Evolutionary conservation across 306 rosid species (phyloP).

Genomic region (Sicyos edulis): DNA sequence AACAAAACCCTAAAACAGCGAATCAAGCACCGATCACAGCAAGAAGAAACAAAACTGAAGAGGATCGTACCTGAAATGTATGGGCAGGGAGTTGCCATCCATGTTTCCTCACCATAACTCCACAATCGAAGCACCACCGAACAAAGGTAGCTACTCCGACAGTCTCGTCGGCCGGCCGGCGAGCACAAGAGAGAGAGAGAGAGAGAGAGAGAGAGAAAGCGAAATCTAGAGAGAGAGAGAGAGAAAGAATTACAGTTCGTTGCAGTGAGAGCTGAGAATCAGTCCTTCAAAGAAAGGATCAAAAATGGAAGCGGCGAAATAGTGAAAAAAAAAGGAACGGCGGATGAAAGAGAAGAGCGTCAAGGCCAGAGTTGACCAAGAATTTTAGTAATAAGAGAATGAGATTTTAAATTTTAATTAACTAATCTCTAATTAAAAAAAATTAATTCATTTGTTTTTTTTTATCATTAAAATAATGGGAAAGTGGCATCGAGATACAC

Average conservation of each 20-base stretch:
- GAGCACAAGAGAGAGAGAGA: constrained; percentile 14
- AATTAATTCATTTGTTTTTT: too few species aligned
- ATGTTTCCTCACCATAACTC: constrained; percentile 83
- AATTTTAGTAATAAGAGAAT: background rate
- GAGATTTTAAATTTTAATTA: background rate
- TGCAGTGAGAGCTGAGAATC: background rate
- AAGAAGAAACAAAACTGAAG: background rate
- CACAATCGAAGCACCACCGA: constrained; percentile 21
- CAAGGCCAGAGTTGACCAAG: constrained; percentile 14
- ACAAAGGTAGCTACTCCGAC: constrained; percentile 28
- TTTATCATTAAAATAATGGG: too few species aligned
- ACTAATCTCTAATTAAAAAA: too few species aligned
- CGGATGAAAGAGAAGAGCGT: constrained; percentile 15
- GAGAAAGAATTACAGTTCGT: background rate
- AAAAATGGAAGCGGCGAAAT: constrained; percentile 17
- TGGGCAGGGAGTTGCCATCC: constrained; percentile 99
- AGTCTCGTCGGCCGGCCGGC: constrained; percentile 9
- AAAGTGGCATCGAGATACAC: too few species aligned
- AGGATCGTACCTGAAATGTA: constrained; percentile 72
- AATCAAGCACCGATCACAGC: background rate
- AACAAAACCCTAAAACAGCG: constrained; percentile 15
- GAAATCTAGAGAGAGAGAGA: background rate
- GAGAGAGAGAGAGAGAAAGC: too few species aligned
- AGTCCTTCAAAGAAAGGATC: background rate
- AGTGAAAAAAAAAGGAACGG: constrained; percentile 16